Evolutionary conservation across 192 early-diverging fungal genomes (phyloP).

Genomic region (Coemansia sp.): DNA sequence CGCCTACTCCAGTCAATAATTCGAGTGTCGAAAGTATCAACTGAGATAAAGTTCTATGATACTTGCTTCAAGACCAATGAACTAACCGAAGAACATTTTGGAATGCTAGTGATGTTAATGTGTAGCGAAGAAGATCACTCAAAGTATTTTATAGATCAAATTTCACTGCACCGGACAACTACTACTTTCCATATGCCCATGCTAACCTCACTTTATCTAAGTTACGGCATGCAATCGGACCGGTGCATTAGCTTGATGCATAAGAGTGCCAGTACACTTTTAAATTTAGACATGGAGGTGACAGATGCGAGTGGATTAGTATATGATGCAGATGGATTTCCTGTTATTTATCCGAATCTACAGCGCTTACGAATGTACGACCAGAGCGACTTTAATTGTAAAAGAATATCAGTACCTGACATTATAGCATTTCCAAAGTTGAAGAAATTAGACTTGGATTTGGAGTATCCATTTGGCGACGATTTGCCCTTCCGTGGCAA

Average conservation of each 20-base stretch:
- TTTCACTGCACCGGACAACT: not conserved
- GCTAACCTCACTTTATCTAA: not conserved
- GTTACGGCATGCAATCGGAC: not conserved
- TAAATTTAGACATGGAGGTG: not conserved
- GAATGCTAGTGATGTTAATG: not conserved
- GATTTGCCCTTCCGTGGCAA: slow-evolving; percentile 15
- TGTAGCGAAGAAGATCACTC: not conserved
- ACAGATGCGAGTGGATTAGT: not conserved
- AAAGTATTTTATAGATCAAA: not conserved
- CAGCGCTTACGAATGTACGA: not conserved
- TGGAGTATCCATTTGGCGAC: slow-evolving; percentile 8
- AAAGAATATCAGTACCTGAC: not conserved
- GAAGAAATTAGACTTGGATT: not conserved
- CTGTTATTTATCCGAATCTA: slow-evolving; percentile 5
- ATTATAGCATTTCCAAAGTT: slow-evolving; percentile 9
- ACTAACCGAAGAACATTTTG: not conserved
- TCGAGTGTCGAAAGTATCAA: not conserved
- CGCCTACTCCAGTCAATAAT: not conserved
- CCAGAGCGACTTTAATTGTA: not conserved
- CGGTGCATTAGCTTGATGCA: not conserved
- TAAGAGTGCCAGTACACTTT: not conserved
- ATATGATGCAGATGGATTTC: not conserved
- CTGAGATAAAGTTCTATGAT: not conserved
- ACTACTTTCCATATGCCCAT: not conserved
- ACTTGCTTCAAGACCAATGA: not conserved